Evolutionary conservation across 2,329 filamentous ascomycete species (phyloP), one percentile per base, ranked within the genome.

Genomic region (Nannizziopsis barbatae): DNA sequence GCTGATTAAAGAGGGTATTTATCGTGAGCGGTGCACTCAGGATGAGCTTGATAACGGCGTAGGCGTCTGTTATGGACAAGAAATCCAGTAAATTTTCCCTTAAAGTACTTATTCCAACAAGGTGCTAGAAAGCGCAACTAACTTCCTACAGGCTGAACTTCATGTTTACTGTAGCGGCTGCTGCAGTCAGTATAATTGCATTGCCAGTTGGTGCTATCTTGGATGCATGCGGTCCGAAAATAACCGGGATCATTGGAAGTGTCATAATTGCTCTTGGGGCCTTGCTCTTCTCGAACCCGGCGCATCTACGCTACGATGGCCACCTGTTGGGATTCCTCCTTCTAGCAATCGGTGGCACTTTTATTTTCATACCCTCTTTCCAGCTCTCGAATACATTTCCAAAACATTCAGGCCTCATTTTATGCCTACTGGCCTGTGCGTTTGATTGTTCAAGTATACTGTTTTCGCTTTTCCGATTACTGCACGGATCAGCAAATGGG

Each of bases 101-200:
- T 14, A 12, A 14, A 20, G 5, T 37, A 32, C 30, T 11, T 32
- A 12, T 22, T 36, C 20, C 44, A 38, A 22, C 17, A 36, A 10
- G 5, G 20, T 12, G 42, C 51, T 57, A 46, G 58, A 31, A 12
- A 14, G 22, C 27, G 44, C 50, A 33, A 51, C 46, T 39, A 18
- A 51, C 17, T 40, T 11, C 14, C 5, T 45, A 9, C 17, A 74
- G 72, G 51, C 75, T 95, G 49, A 95, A 95, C 63, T 71, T 95
- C 56, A 94, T 94, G 85, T 95, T 95, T 71, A 93, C 87, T 5
- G 76, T 88, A 36, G 88, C 88, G 10, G 88, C 87, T 11, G 87
- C 94, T 8, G 84, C 79, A 5, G 93, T 88, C 35, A 95, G 95
- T 59, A 83, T 94, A 10, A 86, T 81, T 36, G 88, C 89, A 10